These are phyloP conservation scores for Rosa lucieae DNA, from an alignment of 306 rosid genomes.

Conservation along the genomic window DNA sequence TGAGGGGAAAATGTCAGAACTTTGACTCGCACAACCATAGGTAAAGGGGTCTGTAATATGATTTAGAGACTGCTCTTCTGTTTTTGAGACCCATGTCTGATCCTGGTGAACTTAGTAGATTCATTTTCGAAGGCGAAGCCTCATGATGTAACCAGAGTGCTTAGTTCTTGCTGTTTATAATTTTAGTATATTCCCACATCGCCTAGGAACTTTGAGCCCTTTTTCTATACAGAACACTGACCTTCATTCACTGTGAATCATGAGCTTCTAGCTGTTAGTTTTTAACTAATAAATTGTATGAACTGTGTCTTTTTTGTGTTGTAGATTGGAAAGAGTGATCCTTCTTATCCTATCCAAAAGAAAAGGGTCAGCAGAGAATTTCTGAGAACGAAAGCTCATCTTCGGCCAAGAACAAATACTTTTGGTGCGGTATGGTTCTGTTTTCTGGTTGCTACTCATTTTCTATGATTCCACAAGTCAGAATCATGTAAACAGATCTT, in stretches of 20 bases:
- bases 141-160: too few relatives aligned
- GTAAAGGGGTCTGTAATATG: too few relatives aligned
- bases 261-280: background rate
- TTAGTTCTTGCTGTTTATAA: too few relatives aligned
- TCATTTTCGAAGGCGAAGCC: too few relatives aligned
- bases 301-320: background rate
- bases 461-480: background rate
- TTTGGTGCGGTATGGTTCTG: conserved; percentile 83
- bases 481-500: background rate
- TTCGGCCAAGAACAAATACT: conserved; percentile 91
- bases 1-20: too few relatives aligned
- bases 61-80: too few relatives aligned
- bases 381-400: conserved; percentile 96
- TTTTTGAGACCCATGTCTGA: too few relatives aligned
- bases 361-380: conserved; percentile 86
- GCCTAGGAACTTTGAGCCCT: background rate
- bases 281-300: background rate
- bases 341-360: conserved; percentile 95
- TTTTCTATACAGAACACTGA: background rate
- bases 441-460: conserved; percentile 13
- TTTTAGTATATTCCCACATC: too few relatives aligned
- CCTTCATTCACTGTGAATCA: background rate
- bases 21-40: too few relatives aligned
- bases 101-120: too few relatives aligned
- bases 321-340: conserved; percentile 87